A percentile compares a stretch with the other conserved stretches of the same genome.
These are phyloP conservation scores for Leptodontidium sp. DNA, from an alignment of 2,329 filamentous ascomycete species.

Conservation along the genomic window DNA sequence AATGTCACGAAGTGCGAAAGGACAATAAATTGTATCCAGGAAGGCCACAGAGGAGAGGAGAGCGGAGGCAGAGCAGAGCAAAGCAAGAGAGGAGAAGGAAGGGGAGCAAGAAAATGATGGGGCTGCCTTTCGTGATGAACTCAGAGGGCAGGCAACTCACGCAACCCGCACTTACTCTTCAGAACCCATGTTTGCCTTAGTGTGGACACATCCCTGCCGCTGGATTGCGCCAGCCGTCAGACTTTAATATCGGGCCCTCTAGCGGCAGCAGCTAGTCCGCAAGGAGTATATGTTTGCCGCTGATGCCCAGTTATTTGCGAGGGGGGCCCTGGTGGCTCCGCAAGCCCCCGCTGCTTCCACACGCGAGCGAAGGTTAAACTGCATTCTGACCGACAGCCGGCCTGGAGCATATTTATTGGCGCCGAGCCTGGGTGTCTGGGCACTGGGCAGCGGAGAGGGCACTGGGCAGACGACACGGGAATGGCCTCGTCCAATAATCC, in stretches of 20 bases:
- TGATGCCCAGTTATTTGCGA: too few relatives aligned
- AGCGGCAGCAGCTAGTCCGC: not conserved
- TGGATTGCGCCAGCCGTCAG: constrained; percentile 9
- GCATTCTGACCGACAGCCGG: constrained; percentile 9
- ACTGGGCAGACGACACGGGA: constrained; percentile 7
- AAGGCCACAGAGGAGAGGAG: not conserved
- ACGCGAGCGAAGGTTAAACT: constrained; percentile 10
- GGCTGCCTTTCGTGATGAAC: constrained; percentile 11
- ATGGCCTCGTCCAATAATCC: constrained; percentile 13
- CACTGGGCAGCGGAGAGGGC: not conserved
- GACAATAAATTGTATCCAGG: not conserved
- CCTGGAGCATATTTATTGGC: not conserved
- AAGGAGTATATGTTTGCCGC: not conserved
- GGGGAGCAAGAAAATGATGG: constrained; percentile 3
- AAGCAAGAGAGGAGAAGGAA: not conserved
- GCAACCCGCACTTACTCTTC: not conserved
- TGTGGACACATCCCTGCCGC: constrained; percentile 7
- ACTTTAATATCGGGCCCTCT: not conserved
- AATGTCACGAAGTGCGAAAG: not conserved
- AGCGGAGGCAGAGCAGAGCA: not conserved
- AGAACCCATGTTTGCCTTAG: not conserved
- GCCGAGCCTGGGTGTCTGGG: not conserved
- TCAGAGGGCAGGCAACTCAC: not conserved
- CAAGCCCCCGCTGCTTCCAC: constrained; percentile 14
- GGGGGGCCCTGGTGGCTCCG: too few relatives aligned